Percentiles rank a stretch among this genome's conserved stretches.
Conservation (phyloP, 345 rosid genomes). For the Salix purpurea region DNA sequence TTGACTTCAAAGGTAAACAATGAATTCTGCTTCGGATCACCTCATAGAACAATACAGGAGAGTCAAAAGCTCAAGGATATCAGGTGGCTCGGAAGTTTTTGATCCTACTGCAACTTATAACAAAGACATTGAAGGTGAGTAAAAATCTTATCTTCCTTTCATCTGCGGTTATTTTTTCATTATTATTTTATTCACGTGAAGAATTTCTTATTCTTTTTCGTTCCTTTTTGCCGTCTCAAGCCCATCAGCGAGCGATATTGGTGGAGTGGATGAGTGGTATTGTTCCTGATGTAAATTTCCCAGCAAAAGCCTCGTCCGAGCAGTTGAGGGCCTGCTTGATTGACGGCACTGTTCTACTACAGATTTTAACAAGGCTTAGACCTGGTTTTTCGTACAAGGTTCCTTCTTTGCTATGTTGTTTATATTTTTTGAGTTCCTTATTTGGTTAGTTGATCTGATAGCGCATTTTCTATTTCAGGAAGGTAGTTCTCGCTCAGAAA, state of each 20-base stretch:
- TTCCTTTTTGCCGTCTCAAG: conserved; percentile 20
- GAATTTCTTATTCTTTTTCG: neutral
- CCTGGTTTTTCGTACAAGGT: conserved; percentile 52
- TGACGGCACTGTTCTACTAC: conserved; percentile 41
- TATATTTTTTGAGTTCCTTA: neutral
- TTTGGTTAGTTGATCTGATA: conserved; percentile 9
- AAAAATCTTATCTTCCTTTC: neutral
- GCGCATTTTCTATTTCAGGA: conserved; percentile 37
- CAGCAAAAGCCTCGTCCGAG: conserved; percentile 43
- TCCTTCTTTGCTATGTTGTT: neutral
- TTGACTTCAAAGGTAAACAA: conserved; percentile 16
- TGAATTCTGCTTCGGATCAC: conserved; percentile 23
- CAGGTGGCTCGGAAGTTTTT: conserved; percentile 19
- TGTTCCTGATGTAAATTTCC: conserved; percentile 36
- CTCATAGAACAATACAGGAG: conserved; percentile 13
- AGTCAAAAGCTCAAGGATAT: conserved; percentile 18
- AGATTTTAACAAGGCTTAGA: conserved; percentile 38
- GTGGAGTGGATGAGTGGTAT: conserved; percentile 50
- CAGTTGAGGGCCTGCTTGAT: conserved; percentile 42
- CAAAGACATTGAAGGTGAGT: conserved; percentile 32
- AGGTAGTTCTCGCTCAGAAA: conserved; percentile 36
- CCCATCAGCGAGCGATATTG: conserved; percentile 29
- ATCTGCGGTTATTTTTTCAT: neutral
- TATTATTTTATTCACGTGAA: neutral
- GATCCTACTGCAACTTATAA: conserved; percentile 12